Evolutionary conservation across 768 basidiomycete genomes (phyloP).

Genomic region (Lentinula guzmanii): DNA sequence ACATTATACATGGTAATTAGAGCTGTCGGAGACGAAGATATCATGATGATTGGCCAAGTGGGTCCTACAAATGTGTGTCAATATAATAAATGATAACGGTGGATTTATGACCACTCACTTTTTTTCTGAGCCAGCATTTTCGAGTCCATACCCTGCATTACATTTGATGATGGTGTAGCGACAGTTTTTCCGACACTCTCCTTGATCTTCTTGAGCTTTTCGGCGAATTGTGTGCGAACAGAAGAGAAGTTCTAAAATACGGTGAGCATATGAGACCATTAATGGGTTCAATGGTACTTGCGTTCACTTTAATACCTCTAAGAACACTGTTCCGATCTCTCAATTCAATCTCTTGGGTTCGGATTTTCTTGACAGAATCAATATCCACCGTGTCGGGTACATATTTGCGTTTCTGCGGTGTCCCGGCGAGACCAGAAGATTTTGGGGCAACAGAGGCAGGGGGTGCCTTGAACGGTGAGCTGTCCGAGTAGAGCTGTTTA

Average conservation of each 20-base stretch:
- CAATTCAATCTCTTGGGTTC: constrained; percentile 69
- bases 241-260: constrained; percentile 68
- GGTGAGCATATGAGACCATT: not conserved
- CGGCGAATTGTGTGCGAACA: constrained; percentile 58
- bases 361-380: constrained; percentile 84
- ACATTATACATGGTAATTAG: constrained; percentile 99
- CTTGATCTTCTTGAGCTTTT: constrained; percentile 74
- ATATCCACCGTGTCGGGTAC: constrained; percentile 71
- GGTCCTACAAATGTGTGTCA: constrained; percentile 39
- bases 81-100: not conserved
- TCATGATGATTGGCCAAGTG: constrained; percentile 92
- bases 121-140: constrained; percentile 67
- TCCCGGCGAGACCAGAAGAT: constrained; percentile 21
- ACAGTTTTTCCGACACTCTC: constrained; percentile 57
- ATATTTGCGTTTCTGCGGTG: constrained; percentile 68
- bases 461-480: constrained; percentile 8
- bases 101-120: constrained; percentile 34
- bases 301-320: constrained; percentile 78
- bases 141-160: constrained; percentile 29
- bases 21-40: constrained; percentile 91
- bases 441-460: constrained; percentile 22
- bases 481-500: constrained; percentile 14
- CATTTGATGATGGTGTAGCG: constrained; percentile 23
- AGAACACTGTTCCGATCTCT: constrained; percentile 79
- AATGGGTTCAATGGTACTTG: constrained; percentile 28